These are phyloP conservation scores for Trapa bicornis DNA, from an alignment of 345 rosid genomes.

Conservation along the genomic window DNA sequence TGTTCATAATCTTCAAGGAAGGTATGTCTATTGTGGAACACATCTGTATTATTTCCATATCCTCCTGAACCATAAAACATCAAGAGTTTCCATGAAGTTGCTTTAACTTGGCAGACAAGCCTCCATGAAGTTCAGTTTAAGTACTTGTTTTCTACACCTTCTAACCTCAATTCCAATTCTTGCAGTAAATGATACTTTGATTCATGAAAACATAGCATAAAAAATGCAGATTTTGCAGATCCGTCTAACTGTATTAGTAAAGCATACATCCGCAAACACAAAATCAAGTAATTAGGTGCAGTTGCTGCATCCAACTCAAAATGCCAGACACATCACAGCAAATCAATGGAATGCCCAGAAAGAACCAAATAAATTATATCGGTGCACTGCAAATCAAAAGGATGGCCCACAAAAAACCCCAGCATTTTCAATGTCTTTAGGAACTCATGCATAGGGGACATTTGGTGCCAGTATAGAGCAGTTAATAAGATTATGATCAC, in stretches of 20 bases:
- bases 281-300: background rate
- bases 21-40: constrained; percentile 33
- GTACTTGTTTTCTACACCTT: background rate
- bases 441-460: background rate
- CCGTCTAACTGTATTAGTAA: background rate
- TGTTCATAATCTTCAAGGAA: constrained; percentile 37
- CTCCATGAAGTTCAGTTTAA: background rate
- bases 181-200: background rate
- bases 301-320: background rate
- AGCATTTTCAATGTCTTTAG: background rate
- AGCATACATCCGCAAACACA: background rate
- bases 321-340: background rate
- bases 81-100: constrained; percentile 15
- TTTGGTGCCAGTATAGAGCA: too few species aligned
- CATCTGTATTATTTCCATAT: constrained; percentile 20
- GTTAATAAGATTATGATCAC: too few species aligned
- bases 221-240: background rate
- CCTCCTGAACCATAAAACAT: constrained; percentile 35
- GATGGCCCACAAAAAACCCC: background rate
- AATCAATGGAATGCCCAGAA: background rate
- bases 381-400: background rate
- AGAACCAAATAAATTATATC: background rate
- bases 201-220: too few species aligned
- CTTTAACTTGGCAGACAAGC: constrained; percentile 1
- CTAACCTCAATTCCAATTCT: background rate